These are phyloP conservation scores for Leccinum ochraceum DNA, from an alignment of 768 basidiomycete species.

Conservation along the genomic window DNA sequence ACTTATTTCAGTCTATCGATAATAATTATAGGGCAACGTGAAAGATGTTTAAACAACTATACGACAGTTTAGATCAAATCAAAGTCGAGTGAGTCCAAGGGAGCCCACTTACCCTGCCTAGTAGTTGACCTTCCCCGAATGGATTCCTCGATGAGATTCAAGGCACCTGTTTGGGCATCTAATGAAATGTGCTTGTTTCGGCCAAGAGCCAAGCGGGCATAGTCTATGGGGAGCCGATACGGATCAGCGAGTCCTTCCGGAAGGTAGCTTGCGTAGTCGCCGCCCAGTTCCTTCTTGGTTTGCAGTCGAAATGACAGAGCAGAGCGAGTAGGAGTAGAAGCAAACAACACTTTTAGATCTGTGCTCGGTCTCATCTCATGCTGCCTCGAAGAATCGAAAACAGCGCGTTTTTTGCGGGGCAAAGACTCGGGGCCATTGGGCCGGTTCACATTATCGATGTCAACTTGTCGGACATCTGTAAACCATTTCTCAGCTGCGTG, in stretches of 20 bases:
- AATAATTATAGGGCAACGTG: not conserved
- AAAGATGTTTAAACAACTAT: slow-evolving; percentile 16
- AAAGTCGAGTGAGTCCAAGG: not conserved
- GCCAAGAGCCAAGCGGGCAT: slow-evolving; percentile 45
- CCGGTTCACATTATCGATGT: slow-evolving; percentile 11
- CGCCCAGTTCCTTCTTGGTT: slow-evolving; percentile 41
- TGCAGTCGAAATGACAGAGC: slow-evolving; percentile 25
- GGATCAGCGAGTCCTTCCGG: slow-evolving; percentile 31
- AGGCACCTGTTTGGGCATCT: slow-evolving; percentile 38
- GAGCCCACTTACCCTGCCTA: slow-evolving; percentile 14
- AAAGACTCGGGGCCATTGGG: not conserved
- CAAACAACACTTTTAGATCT: slow-evolving; percentile 24
- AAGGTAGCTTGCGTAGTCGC: slow-evolving; percentile 53
- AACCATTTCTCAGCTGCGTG: slow-evolving; percentile 28
- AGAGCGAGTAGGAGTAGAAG: slow-evolving; percentile 2
- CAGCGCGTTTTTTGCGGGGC: slow-evolving; percentile 8
- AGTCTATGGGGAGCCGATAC: slow-evolving; percentile 38
- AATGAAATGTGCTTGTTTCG: slow-evolving; percentile 44
- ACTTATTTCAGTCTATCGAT: slow-evolving; percentile 28
- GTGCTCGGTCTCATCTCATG: slow-evolving; percentile 26
- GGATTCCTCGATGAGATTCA: slow-evolving; percentile 38
- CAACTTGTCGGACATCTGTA: slow-evolving; percentile 20
- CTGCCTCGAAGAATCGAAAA: slow-evolving; percentile 2
- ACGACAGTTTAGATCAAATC: slow-evolving; percentile 1
- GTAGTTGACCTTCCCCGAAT: slow-evolving; percentile 11